These are phyloP conservation scores for Prunus mume DNA, from an alignment of 306 rosid genomes.

Conservation along the genomic window DNA sequence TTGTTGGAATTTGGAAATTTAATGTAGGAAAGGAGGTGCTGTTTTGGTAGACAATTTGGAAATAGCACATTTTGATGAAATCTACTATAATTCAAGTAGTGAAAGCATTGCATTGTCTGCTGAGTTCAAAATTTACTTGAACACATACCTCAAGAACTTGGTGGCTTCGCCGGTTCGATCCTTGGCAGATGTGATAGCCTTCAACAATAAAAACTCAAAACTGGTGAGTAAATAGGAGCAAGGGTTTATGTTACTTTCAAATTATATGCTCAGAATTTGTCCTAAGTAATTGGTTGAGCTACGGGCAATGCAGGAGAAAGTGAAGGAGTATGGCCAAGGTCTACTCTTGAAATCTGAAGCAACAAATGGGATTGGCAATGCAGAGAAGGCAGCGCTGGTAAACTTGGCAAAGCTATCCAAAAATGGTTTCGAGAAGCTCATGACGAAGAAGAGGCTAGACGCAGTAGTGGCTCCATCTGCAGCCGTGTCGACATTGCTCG, in stretches of 20 bases:
- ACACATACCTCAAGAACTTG: conserved; percentile 18
- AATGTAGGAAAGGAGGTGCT: conserved; percentile 47
- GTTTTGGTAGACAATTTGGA: conserved; percentile 42
- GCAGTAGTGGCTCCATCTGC: conserved; percentile 29
- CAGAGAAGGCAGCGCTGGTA: neutral
- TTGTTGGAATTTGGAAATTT: neutral
- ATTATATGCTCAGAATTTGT: neutral
- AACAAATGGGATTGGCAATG: neutral
- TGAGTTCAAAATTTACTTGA: conserved; percentile 21
- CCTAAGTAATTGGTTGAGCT: neutral
- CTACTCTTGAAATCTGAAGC: neutral
- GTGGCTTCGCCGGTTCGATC: conserved; percentile 21
- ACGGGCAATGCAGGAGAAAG: conserved; percentile 36
- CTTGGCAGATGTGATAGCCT: conserved; percentile 24
- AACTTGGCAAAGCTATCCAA: neutral
- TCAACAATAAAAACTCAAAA: conserved; percentile 12
- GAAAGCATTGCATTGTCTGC: neutral
- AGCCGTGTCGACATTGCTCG: neutral
- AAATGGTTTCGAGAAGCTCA: conserved; percentile 26
- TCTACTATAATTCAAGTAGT: neutral
- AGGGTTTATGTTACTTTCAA: neutral
- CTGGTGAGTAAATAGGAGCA: conserved; percentile 8
- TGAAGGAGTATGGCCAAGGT: conserved; percentile 15
- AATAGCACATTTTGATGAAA: conserved; percentile 24
- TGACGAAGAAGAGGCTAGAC: conserved; percentile 43